These are phyloP conservation scores for Podospora pseudocomata DNA, from an alignment of 495 filamentous ascomycete genomes.

Conservation along the genomic window DNA sequence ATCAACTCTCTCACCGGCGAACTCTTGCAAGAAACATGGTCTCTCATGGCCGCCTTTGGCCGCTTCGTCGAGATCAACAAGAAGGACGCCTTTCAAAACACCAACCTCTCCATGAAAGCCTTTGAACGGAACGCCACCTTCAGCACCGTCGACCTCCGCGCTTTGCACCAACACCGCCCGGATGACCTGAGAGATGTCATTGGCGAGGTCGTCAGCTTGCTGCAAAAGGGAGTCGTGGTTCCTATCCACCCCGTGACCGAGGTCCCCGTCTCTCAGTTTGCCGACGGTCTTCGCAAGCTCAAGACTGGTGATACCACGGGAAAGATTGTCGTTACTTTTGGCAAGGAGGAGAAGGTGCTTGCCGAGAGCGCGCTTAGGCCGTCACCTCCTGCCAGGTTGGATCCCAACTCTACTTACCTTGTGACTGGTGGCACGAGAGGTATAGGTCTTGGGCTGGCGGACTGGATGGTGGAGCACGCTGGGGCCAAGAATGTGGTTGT, in stretches of 20 bases:
- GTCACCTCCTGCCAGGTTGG: neutral
- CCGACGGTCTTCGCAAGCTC: conserved; percentile 4
- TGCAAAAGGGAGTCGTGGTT: neutral
- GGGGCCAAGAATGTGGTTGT: neutral
- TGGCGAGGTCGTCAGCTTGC: neutral
- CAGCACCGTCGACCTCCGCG: conserved; percentile 4
- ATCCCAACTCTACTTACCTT: neutral
- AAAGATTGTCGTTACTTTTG: neutral
- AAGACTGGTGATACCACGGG: neutral
- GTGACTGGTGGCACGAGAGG: neutral
- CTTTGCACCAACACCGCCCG: neutral
- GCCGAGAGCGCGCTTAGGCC: neutral
- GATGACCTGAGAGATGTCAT: neutral
- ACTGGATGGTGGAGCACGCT: neutral
- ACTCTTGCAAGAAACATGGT: neutral
- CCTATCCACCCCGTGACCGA: neutral
- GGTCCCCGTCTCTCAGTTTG: neutral
- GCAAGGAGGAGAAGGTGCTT: neutral
- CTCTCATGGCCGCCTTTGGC: neutral
- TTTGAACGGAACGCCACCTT: conserved; percentile 4
- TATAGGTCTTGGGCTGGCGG: conserved; percentile 1
- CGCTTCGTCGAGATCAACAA: conserved; percentile 5
- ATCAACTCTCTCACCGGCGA: neutral
- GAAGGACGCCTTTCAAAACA: neutral
- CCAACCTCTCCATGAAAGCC: conserved; percentile 3